Conservation (phyloP, 2,329 filamentous ascomycete species). For the Fusarium temperatum region DNA sequence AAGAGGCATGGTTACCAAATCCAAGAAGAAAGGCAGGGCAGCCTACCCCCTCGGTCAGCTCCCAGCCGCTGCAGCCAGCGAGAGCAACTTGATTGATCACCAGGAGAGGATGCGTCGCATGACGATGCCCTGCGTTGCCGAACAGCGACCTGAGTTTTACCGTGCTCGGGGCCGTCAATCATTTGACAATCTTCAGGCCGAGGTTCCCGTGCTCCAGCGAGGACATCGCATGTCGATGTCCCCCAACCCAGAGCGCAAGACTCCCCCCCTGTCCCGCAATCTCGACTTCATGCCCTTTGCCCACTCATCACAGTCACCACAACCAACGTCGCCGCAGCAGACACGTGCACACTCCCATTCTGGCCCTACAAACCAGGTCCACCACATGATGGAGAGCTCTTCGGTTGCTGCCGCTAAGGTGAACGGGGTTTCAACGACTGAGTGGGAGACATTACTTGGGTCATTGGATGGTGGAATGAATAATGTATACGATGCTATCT, state of each 20-base stretch:
- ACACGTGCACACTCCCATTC: constrained; percentile 50
- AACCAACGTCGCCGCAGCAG: constrained; percentile 59
- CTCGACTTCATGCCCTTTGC: constrained; percentile 68
- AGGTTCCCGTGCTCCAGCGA: constrained; percentile 48
- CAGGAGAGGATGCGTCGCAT: constrained; percentile 68
- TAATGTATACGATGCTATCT: constrained; percentile 87
- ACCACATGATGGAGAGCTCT: constrained; percentile 43
- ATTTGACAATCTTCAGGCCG: constrained; percentile 55
- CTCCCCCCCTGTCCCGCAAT: constrained; percentile 48
- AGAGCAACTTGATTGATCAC: constrained; percentile 62
- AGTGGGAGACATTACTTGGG: constrained; percentile 85
- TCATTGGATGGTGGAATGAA: constrained; percentile 81
- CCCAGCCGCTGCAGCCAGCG: constrained; percentile 57
- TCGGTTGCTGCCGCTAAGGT: constrained; percentile 44
- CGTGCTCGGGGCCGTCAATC: constrained; percentile 57
- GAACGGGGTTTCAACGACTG: constrained; percentile 65
- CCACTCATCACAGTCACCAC: constrained; percentile 57
- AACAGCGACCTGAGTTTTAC: constrained; percentile 50
- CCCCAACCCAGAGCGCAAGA: constrained; percentile 45
- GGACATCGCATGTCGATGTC: constrained; percentile 60
- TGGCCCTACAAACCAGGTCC: constrained; percentile 27
- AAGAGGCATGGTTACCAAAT: constrained; percentile 49
- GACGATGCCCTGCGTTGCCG: constrained; percentile 57
- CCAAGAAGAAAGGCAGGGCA: constrained; percentile 49
- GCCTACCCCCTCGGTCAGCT: constrained; percentile 51